These are phyloP conservation scores for Plantago coronopus DNA, from an alignment of 305 asterid genomes.

Conservation along the genomic window DNA sequence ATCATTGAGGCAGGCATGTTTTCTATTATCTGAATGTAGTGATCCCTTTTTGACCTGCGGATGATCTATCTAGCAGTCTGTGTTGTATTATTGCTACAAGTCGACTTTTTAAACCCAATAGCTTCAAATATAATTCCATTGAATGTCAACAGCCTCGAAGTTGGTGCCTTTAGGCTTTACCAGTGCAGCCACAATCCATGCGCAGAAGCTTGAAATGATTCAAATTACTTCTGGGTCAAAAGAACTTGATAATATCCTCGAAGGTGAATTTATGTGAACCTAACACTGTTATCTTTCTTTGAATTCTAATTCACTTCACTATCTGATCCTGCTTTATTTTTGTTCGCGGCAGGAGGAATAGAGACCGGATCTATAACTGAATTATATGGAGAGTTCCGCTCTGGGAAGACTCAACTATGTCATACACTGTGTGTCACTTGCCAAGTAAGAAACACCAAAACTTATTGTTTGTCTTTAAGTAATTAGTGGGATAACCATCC, in stretches of 20 bases:
- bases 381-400: conserved; percentile 83
- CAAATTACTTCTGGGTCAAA: conserved; percentile 93
- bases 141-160: conserved; percentile 71
- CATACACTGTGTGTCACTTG: conserved; percentile 92
- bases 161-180: conserved; percentile 94
- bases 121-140: conserved; percentile 5
- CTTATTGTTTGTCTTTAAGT: neutral
- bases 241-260: conserved; percentile 85
- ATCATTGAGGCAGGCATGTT: conserved; percentile 92
- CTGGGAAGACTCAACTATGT: conserved; percentile 97
- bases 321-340: conserved; percentile 8
- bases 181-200: conserved; percentile 81
- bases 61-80: neutral
- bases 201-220: conserved; percentile 94
- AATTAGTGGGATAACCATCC: conserved; percentile 5
- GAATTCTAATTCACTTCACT: conserved; percentile 16
- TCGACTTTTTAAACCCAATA: neutral
- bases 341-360: conserved; percentile 59
- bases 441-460: conserved; percentile 52
- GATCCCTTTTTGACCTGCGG: neutral
- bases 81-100: neutral
- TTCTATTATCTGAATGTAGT: conserved; percentile 11
- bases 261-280: conserved; percentile 43
- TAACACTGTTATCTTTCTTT: neutral
- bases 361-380: conserved; percentile 96